phyloP scores from a whole-genome alignment of 2,329 filamentous ascomycete genomes.

The Escovopsis sp. region DNA sequence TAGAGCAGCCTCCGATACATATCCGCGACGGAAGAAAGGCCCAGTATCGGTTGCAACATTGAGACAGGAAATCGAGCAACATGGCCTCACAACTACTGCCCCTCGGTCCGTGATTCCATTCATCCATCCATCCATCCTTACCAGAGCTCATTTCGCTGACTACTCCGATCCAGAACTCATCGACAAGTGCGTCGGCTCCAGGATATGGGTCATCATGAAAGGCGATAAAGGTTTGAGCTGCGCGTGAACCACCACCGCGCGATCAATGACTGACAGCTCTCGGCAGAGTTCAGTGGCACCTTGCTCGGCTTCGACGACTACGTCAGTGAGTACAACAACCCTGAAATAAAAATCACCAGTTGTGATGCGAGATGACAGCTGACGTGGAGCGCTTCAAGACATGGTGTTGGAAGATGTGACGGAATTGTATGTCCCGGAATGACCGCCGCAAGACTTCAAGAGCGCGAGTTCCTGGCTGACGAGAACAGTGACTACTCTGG shows the following conservation, averaged over 20 bases:
- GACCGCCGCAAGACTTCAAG: no score
- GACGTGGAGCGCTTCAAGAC: slow-evolving; percentile 38
- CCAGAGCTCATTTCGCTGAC: neutral
- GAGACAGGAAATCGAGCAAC: slow-evolving; percentile 7
- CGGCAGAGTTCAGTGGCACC: slow-evolving; percentile 81
- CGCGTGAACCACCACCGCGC: neutral
- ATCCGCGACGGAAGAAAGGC: no score
- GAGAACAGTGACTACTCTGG: slow-evolving; percentile 73
- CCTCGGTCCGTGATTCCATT: slow-evolving; percentile 36
- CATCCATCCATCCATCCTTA: neutral
- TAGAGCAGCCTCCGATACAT: no score
- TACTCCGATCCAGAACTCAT: slow-evolving; percentile 58
- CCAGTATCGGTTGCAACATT: no score
- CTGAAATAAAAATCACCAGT: neutral
- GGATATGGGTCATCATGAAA: slow-evolving; percentile 99
- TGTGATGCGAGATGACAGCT: slow-evolving; percentile 5
- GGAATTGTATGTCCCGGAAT: slow-evolving; percentile 55
- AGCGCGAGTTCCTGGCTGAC: neutral
- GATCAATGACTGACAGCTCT: slow-evolving; percentile 6
- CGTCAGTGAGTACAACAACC: slow-evolving; percentile 63
- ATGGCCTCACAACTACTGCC: slow-evolving; percentile 66
- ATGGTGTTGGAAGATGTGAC: slow-evolving; percentile 98
- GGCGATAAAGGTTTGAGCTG: slow-evolving; percentile 68
- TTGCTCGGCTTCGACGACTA: slow-evolving; percentile 97
- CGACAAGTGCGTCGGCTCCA: slow-evolving; percentile 95